Evolutionary conservation across 352 stramenopile genomes (phyloP).

Genomic region (Aphanomyces stellatus): DNA sequence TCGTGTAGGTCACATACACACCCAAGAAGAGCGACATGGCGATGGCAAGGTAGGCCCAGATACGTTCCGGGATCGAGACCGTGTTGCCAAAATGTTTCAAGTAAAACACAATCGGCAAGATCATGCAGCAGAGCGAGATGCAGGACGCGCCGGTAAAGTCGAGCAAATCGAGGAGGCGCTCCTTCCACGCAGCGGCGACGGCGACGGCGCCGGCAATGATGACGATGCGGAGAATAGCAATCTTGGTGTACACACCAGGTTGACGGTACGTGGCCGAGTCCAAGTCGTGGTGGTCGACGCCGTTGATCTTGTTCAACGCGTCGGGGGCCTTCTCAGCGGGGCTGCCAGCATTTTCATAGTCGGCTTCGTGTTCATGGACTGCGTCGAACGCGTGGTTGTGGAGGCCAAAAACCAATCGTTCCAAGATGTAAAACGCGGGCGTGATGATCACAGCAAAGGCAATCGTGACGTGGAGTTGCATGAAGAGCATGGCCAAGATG

Average conservation of each 20-base stretch:
- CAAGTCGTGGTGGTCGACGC: background rate
- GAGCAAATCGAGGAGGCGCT: constrained; percentile 20
- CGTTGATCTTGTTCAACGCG: background rate
- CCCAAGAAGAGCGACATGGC: constrained; percentile 19
- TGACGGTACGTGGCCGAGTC: background rate
- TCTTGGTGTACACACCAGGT: constrained; percentile 10
- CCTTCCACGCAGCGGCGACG: constrained; percentile 40
- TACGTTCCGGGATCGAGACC: constrained; percentile 21
- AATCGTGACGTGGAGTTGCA: constrained; percentile 23
- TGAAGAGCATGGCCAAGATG: constrained; percentile 16
- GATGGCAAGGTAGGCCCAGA: constrained; percentile 9
- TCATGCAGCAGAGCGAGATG: constrained; percentile 26
- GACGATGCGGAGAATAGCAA: background rate
- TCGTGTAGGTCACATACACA: constrained; percentile 18
- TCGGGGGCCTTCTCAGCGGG: background rate
- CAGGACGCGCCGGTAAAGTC: constrained; percentile 26
- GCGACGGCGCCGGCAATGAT: constrained; percentile 35
- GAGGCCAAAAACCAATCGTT: constrained; percentile 18
- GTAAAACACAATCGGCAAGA: constrained; percentile 28
- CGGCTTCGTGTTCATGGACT: background rate
- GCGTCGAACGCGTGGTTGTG: constrained; percentile 7
- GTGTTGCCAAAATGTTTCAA: constrained; percentile 25
- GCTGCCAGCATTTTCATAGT: background rate
- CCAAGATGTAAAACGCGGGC: constrained; percentile 20
- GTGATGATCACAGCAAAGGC: constrained; percentile 19